Base-by-base conservation (phyloP, 2,329 filamentous ascomycete species). In the Teratosphaeriaceae sp. region DNA sequence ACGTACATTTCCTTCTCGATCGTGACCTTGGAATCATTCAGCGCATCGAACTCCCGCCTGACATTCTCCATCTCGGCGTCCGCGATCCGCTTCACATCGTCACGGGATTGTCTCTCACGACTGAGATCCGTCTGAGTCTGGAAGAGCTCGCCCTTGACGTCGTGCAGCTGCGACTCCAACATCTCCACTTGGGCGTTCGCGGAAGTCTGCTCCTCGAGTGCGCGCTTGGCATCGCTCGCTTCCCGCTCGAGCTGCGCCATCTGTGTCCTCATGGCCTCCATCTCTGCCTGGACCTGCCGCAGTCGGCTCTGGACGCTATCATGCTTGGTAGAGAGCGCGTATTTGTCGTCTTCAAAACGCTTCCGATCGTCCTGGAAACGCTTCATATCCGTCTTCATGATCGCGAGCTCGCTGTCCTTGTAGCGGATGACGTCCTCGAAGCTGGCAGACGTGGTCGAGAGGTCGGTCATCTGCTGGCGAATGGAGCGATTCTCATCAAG, bases 1-100 rank as follows among this genome's bases (percentile, higher is more conserved):
- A 86, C 84, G 61, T 97, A 97, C 63, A 98, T 82, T 65, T 97
- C 92, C 64, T 96, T 97, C 65, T 98, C 90, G 50, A 98, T 95
- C 36, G 82, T 94, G 56, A 96, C 95, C 65, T 98, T 98, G 21
- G 88, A 83, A 50, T 96, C 88, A 56, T 95, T 95, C 24, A 97
- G 74, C 24, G 80, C 78, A 38, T 94, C 83, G 54, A 82, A 94
- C 52, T 97, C 88, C 20, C 89, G 82, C 60, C 89, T 83, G 47
- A 98, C 72, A 39, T 83, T 79, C 35, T 85, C 74, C 56, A 83
- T 86, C 61, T 92, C 94, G 67, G 95, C 89, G 54, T 96, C 88
- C 3, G 86, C 82, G 44, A 97, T 82, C 53, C 94, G 79, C 50
- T 90, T 82, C 20, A 96, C 88, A 59, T 98, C 92, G 53, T 96